Percentiles rank a stretch among this genome's conserved stretches.
Evolutionary conservation across 768 basidiomycete species (phyloP).

Genomic region (Phlebiopsis flavidoalba): DNA sequence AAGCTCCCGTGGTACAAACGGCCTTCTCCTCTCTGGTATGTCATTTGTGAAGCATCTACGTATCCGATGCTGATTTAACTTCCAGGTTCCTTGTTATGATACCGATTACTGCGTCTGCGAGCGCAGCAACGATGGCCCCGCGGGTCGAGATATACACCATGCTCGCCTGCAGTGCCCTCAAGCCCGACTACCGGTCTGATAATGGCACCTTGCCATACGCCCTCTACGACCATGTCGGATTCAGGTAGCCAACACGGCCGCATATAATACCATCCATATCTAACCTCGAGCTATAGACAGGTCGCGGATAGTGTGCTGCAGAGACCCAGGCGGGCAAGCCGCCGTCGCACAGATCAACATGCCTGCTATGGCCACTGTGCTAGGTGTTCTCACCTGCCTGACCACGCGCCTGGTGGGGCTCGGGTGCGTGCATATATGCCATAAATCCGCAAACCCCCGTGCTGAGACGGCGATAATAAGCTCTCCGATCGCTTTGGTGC

Average conservation of each 20-base stretch:
- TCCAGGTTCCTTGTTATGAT: constrained; percentile 53
- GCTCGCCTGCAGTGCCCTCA: constrained; percentile 65
- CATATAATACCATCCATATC: not conserved
- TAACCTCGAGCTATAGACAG: constrained; percentile 2
- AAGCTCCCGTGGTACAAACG: constrained; percentile 67
- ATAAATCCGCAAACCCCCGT: not conserved
- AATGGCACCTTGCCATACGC: not conserved
- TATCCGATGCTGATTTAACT: not conserved
- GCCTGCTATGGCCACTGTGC: constrained; percentile 52
- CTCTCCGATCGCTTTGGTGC: constrained; percentile 79
- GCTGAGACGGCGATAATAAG: constrained; percentile 27
- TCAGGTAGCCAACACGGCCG: not conserved
- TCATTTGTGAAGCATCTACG: not conserved
- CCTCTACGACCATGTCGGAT: not conserved
- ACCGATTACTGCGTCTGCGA: constrained; percentile 52
- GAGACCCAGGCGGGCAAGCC: constrained; percentile 80
- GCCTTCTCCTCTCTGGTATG: constrained; percentile 72
- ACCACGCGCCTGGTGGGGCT: constrained; percentile 87
- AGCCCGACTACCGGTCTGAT: constrained; percentile 40
- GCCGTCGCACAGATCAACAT: constrained; percentile 61
- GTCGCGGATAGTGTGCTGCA: constrained; percentile 42
- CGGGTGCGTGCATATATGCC: constrained; percentile 41
- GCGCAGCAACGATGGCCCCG: constrained; percentile 58
- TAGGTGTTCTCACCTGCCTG: constrained; percentile 71
- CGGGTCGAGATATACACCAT: constrained; percentile 70